Evolutionary conservation across 2,329 filamentous ascomycete genomes (phyloP).

Genomic region (Coniochaeta ligniaria): DNA sequence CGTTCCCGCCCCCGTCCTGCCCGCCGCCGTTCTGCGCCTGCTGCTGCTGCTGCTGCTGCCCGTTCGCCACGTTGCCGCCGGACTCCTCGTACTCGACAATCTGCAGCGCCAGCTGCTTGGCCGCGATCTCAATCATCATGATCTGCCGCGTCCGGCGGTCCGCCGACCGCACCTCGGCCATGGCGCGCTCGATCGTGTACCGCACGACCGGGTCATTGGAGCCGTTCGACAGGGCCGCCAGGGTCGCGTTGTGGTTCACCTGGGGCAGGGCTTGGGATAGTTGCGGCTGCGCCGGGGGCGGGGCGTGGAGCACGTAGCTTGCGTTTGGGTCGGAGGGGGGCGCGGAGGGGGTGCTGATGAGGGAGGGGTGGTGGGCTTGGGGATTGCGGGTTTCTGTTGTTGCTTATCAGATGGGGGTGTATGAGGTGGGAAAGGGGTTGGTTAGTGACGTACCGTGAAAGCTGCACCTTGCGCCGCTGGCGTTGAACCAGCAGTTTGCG

Average conservation of each 20-base stretch:
- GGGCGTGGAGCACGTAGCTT: not conserved
- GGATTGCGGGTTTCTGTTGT: conserved; percentile 37
- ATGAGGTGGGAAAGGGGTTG: not conserved
- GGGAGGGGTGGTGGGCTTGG: conserved; percentile 17
- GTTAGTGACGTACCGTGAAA: conserved; percentile 48
- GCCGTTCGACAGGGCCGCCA: conserved; percentile 2
- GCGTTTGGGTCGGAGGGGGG: conserved; percentile 2
- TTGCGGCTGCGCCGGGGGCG: not conserved
- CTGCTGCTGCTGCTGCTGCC: conserved; percentile 14
- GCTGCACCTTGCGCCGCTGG: conserved; percentile 50
- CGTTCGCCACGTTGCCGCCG: conserved; percentile 11
- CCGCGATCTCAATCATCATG: conserved; percentile 44
- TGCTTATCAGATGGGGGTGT: not conserved
- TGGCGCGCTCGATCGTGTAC: conserved; percentile 35
- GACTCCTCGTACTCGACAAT: conserved; percentile 45
- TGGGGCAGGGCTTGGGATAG: not conserved
- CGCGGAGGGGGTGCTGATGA: conserved; percentile 4
- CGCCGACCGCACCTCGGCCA: conserved; percentile 35
- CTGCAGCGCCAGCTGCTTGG: conserved; percentile 46
- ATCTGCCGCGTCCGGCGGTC: conserved; percentile 37
- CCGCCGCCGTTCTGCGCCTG: conserved; percentile 11
- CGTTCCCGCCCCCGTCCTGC: conserved; percentile 6
- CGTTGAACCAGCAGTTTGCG: conserved; percentile 58
- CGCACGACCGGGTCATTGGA: conserved; percentile 30
- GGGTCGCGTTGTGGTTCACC: conserved; percentile 3